phyloP scores from a whole-genome alignment of 768 basidiomycete genomes.

The Trametes cingulata region DNA sequence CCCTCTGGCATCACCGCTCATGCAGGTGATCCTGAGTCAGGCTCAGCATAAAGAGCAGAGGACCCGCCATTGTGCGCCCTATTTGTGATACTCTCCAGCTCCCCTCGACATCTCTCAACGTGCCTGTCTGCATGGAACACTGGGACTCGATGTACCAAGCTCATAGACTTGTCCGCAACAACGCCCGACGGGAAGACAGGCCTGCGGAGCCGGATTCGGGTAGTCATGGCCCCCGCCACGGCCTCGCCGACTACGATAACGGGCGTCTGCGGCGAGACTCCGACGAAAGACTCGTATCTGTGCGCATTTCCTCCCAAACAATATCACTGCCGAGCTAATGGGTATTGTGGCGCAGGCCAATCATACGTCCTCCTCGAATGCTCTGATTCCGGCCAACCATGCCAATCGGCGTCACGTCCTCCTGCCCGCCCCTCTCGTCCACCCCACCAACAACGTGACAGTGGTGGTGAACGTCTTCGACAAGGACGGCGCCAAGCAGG shows the following conservation, averaged over 20 bases:
- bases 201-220: no score
- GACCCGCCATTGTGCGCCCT: no score
- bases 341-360: no score
- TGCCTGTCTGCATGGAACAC: not conserved
- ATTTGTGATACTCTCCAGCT: no score
- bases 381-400: not conserved
- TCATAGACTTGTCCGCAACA: not conserved
- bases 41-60: no score
- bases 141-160: not conserved
- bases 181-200: not conserved
- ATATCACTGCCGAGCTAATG: no score
- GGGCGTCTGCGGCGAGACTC: not conserved
- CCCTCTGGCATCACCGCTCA: no score
- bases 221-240: no score
- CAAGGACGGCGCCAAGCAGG: not conserved
- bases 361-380: not conserved
- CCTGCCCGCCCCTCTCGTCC: not conserved
- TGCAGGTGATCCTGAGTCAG: no score
- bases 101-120: not conserved
- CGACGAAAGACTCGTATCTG: no score
- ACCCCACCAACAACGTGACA: not conserved
- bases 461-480: not conserved
- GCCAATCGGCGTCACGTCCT: not conserved
- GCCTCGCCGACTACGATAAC: not conserved
- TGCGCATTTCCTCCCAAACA: no score